These are phyloP conservation scores for Pseudocohnilembus persalinus DNA, from an alignment of 169 alveolate species.

Conservation along the genomic window DNA sequence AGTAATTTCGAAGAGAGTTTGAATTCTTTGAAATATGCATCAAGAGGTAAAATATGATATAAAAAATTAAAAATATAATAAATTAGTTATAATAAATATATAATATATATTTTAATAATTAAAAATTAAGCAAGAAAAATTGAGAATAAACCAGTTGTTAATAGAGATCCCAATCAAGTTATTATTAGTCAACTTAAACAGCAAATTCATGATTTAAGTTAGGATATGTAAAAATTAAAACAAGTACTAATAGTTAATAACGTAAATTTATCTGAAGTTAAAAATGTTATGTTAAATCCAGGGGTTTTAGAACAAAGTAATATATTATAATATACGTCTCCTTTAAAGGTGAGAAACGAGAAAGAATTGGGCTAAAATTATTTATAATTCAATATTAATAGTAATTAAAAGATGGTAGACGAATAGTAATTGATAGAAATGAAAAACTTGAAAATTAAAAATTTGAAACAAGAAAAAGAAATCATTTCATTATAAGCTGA, in stretches of 20 bases:
- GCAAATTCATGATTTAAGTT: conserved; percentile 51
- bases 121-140: conserved; percentile 74
- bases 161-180: conserved; percentile 85
- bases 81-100: too few species aligned
- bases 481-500: background rate
- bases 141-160: conserved; percentile 87
- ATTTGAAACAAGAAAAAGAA: background rate
- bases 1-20: conserved; percentile 85
- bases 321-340: background rate
- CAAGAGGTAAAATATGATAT: conserved; percentile 37
- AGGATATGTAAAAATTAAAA: conserved; percentile 46
- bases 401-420: background rate
- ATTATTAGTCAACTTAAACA: conserved; percentile 60
- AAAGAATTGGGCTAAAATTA: background rate
- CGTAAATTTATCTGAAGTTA: conserved; percentile 39
- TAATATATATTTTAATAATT: too few species aligned
- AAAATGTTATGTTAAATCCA: background rate
- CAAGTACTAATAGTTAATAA: conserved; percentile 38
- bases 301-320: background rate
- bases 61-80: too few species aligned
- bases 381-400: conserved; percentile 3
- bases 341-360: background rate
- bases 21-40: conserved; percentile 87
- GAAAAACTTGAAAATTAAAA: too few species aligned
- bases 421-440: background rate